These are phyloP conservation scores for Leavenworthia alabamica DNA, from an alignment of 345 rosid genomes.

Conservation along the genomic window DNA sequence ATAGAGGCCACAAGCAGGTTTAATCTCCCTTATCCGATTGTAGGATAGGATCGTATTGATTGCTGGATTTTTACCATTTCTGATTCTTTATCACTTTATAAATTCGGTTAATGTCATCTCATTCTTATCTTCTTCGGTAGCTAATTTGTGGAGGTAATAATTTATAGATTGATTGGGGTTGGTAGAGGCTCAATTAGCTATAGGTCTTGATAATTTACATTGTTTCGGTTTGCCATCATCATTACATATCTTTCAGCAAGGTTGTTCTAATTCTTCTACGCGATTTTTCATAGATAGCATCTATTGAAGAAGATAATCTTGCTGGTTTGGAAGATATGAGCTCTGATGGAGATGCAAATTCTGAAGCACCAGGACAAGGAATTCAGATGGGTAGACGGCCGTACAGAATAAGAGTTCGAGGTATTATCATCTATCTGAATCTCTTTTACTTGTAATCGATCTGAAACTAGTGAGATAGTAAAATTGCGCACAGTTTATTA, in stretches of 20 bases:
- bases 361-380: constrained; percentile 71
- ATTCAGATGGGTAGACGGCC: constrained; percentile 66
- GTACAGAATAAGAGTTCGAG: constrained; percentile 67
- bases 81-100: not conserved
- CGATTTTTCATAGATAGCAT: constrained; percentile 56
- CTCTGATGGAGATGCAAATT: constrained; percentile 89
- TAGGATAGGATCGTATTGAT: not conserved
- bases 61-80: not conserved
- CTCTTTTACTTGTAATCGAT: not conserved
- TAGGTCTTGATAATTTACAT: not conserved
- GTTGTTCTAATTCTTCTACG: constrained; percentile 20
- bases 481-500: not conserved
- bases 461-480: not conserved
- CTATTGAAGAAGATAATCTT: constrained; percentile 97
- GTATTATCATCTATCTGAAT: constrained; percentile 33
- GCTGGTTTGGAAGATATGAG: constrained; percentile 99
- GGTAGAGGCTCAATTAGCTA: not conserved
- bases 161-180: constrained; percentile 3
- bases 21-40: not conserved
- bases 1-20: constrained; percentile 96
- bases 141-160: not conserved
- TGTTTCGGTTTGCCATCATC: not conserved
- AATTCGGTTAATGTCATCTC: not conserved
- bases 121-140: not conserved
- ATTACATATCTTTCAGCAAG: not conserved